Evolutionary conservation across 805 yeast species (phyloP).

Genomic region (Myxozyma sirexii): DNA sequence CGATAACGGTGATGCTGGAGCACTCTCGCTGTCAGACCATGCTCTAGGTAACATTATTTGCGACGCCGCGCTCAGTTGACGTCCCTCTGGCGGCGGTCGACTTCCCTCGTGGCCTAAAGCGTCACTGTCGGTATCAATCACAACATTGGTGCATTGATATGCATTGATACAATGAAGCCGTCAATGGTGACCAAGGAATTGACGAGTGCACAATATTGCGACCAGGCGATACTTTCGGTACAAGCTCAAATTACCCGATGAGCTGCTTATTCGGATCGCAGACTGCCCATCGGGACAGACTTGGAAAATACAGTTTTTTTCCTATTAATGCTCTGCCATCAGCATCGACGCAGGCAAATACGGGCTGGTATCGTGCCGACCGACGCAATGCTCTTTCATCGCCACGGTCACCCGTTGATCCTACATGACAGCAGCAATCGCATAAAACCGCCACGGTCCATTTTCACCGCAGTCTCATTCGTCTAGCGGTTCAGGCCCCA

Average conservation of each 20-base stretch:
- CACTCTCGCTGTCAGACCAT: slow-evolving; percentile 1
- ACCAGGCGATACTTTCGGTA: slow-evolving; percentile 27
- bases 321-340: too few species aligned
- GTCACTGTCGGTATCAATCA: not conserved
- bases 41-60: not conserved
- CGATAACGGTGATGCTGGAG: slow-evolving; percentile 19
- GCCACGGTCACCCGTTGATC: too few species aligned
- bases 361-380: too few species aligned
- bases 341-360: too few species aligned
- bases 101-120: not conserved
- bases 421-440: too few species aligned
- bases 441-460: too few species aligned
- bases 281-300: too few species aligned
- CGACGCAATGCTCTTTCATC: too few species aligned
- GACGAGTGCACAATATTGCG: slow-evolving; percentile 16
- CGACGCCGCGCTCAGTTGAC: not conserved
- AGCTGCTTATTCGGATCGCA: too few species aligned
- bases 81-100: not conserved
- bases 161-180: slow-evolving; percentile 22
- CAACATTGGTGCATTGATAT: slow-evolving; percentile 14
- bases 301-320: too few species aligned
- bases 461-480: too few species aligned
- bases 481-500: too few species aligned
- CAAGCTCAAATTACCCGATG: slow-evolving; percentile 23
- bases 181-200: slow-evolving; percentile 30